Base-by-base conservation (phyloP, 768 basidiomycete species). In the Agaricus blazei region DNA sequence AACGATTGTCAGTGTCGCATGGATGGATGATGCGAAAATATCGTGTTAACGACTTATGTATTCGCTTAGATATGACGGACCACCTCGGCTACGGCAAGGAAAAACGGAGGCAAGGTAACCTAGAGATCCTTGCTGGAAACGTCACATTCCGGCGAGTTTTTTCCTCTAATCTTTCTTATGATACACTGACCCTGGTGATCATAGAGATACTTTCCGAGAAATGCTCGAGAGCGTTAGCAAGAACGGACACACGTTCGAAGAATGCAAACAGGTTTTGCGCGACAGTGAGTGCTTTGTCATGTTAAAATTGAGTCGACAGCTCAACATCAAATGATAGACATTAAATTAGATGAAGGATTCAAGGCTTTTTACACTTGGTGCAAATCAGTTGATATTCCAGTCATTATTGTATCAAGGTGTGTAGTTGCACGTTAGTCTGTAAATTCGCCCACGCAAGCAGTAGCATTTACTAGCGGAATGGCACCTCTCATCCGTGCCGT, bases 361-460 rank as follows among this genome's bases (percentile, higher is more conserved):
- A 87, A 85, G 65, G 79, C 82, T 2, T 98, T 98, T 70, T 86
- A 88, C 69, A 70, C 75, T 15, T 98, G 87, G 84, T 95, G 92
- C 72, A 88, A 89, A 64, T 70, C 69, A 1, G 75, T 83, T 45
- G 85, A 87, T 60, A 81, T 98, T 45, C 97, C 97, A 11, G 79
- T 97, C 58, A 87, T 96, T 58, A 91, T 98, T 66, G 92, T 97
- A 42, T 97, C 95, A 4, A 93, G 90, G 91, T 90, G 59, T 57
- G 27, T 48, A 36, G 51, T 52, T 37, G 31, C 34, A 8, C 5
- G 34, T 34, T 8, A 34, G 34, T 34, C 11, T 34, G 34, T 34
- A 11, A 34, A 11, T 34, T 34, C 7, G 9, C 11, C 34, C 34
- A 6, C 34, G 34, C 4, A 34, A 34, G 34, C 34, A 34, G 3